Base-by-base conservation (phyloP, 768 basidiomycete species). In the Russula dissimulans region DNA sequence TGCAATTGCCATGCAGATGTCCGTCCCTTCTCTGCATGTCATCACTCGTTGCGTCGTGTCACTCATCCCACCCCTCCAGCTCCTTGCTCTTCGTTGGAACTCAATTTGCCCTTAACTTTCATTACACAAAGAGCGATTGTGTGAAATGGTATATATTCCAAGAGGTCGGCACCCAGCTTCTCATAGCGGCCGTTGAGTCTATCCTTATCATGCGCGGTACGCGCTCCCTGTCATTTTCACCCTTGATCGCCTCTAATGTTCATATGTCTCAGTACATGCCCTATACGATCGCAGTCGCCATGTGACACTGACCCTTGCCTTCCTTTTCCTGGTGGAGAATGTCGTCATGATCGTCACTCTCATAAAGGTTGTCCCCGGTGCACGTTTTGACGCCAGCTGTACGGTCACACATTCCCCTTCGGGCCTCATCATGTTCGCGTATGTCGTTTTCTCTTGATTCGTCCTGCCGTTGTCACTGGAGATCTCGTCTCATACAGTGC, bases 121-220 rank as follows among this genome's bases (percentile, higher is more conserved):
- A 62, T 60, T 70, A 70, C 26, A 22, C 68, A 49, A 14, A 63
- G 51, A 18, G 54, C 59, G 57, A 65, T 55, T 49, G 69, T 53
- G 38, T 66, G 43, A 32, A 59, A 48, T 47, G 65, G 64, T 60
- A 60, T 51, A 29, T 60, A 43, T 52, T 54, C 43, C 61, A 65
- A 38, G 32, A 48, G 49, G 44, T 64, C 36, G 31, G 61, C 57
- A 56, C 62, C 6, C 52, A 70, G 47, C 32, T 58, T 46, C 57
- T 65, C 22, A 42, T 60, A 15, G 62, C 65, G 17, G 38, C 54
- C 22, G 53, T 73, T 14, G 66, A 73, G 49, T 38, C 65, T 17
- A 60, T 68, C 43, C 61, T 72, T 56, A 67, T 64, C 12, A 47
- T 54, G 5, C 68, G 72, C 52, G 64, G 72, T 73, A 18, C 43